Conservation (phyloP, 805 yeast genomes). For the Kluyveromyces nonfermentans region DNA sequence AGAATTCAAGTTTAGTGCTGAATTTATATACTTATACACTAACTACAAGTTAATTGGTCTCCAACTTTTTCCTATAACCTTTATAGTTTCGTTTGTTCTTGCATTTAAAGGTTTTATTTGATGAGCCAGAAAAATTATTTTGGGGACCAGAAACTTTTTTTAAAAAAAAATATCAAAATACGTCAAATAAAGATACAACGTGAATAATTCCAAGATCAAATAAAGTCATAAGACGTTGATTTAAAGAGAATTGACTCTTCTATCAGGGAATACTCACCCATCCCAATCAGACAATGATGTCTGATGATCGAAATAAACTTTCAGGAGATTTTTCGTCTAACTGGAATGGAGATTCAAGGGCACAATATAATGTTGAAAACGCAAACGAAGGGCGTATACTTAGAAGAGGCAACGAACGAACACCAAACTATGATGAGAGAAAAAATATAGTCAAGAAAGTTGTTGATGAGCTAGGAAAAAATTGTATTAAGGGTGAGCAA, state of each 20-base stretch:
- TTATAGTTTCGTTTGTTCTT: neutral
- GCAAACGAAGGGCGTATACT: neutral
- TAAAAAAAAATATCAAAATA: too few relatives aligned
- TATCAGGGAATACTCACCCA: neutral
- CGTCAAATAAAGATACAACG: neutral
- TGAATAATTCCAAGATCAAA: too few relatives aligned
- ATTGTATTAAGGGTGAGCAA: neutral
- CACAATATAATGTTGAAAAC: neutral
- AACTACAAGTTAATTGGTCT: too few relatives aligned
- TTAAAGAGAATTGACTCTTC: neutral
- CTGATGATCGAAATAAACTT: neutral
- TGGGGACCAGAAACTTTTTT: neutral
- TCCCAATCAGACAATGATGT: neutral
- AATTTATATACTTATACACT: too few relatives aligned
- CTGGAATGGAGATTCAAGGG: neutral
- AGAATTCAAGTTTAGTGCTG: too few relatives aligned
- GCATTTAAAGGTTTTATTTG: neutral
- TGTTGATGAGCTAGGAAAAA: neutral
- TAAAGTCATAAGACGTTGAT: too few relatives aligned
- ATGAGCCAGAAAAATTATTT: neutral
- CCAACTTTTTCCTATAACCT: neutral
- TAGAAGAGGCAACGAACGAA: neutral
- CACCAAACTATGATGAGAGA: neutral
- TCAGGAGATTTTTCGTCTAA: neutral
- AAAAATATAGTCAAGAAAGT: too few relatives aligned